Evolutionary conservation across 805 yeast genomes (phyloP).

Genomic region (Wickerhamiella sorbophila): DNA sequence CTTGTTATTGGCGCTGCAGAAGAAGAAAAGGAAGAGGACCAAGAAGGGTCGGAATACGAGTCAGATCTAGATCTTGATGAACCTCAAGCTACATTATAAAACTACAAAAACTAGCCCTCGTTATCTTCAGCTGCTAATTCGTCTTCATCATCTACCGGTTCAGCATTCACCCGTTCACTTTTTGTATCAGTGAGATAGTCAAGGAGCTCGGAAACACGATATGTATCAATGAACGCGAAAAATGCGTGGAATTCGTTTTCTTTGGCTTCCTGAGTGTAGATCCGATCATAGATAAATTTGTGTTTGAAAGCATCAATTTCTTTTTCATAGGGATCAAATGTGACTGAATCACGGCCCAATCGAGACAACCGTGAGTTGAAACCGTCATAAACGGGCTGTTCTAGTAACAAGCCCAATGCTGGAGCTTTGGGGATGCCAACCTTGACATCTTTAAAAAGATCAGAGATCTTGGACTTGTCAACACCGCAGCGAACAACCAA

Average conservation of each 20-base stretch:
- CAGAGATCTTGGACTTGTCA: slow-evolving; percentile 58
- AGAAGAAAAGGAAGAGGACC: slow-evolving; percentile 10
- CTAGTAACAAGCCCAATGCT: slow-evolving; percentile 79
- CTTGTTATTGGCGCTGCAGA: slow-evolving; percentile 18
- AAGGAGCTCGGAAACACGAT: slow-evolving; percentile 48
- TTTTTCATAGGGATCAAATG: slow-evolving; percentile 46
- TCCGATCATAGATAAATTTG: slow-evolving; percentile 81
- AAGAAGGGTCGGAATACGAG: slow-evolving; percentile 2
- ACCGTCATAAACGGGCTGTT: slow-evolving; percentile 81
- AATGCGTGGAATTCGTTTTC: slow-evolving; percentile 86
- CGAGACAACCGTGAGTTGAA: slow-evolving; percentile 58
- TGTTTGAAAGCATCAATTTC: slow-evolving; percentile 78
- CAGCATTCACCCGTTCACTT: slow-evolving; percentile 7
- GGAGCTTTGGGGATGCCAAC: slow-evolving; percentile 96
- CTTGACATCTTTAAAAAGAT: slow-evolving; percentile 60
- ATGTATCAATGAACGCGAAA: slow-evolving; percentile 78
- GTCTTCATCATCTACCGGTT: slow-evolving; percentile 16
- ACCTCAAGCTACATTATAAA: slow-evolving; percentile 4
- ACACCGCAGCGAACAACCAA: slow-evolving; percentile 75
- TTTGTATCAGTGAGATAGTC: slow-evolving; percentile 33
- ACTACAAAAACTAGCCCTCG: slow-evolving; percentile 6
- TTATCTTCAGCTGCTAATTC: slow-evolving; percentile 24
- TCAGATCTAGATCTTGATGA: slow-evolving; percentile 9
- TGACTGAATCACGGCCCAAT: slow-evolving; percentile 64
- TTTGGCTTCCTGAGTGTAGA: slow-evolving; percentile 75